Conservation (phyloP, 257 asterid genomes). For the Capsicum pubescens region DNA sequence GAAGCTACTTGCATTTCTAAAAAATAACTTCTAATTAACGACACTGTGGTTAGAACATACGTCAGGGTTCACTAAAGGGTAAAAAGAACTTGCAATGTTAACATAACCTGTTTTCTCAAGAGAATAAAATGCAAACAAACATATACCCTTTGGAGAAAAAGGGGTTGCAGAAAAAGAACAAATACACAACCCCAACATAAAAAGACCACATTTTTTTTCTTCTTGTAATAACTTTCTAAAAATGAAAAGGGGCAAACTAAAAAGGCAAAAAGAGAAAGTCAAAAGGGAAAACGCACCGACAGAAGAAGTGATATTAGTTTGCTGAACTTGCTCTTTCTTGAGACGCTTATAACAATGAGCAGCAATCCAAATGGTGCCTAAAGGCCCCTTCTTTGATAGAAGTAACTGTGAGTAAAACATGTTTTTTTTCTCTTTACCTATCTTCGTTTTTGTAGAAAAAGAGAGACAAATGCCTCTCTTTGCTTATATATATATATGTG, state of each 20-base stretch:
- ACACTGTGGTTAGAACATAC: not conserved
- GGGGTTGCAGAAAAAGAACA: not conserved
- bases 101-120: not conserved
- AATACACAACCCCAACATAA: not conserved
- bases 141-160: not conserved
- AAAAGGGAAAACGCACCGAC: conserved; percentile 62
- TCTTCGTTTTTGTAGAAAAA: conserved; percentile 22
- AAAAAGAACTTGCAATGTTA: not conserved
- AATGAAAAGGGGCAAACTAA: not conserved
- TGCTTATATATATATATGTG: not conserved
- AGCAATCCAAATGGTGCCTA: conserved; percentile 89
- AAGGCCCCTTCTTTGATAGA: conserved; percentile 76
- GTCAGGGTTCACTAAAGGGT: not conserved
- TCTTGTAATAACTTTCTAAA: conserved; percentile 7
- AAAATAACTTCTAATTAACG: not conserved
- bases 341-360: conserved; percentile 80
- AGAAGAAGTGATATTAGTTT: conserved; percentile 67
- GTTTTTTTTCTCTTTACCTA: conserved; percentile 12
- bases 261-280: not conserved
- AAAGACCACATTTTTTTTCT: not conserved
- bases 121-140: not conserved
- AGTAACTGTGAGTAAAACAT: conserved; percentile 81
- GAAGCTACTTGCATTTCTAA: too few relatives aligned
- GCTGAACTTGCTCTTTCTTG: conserved; percentile 59
- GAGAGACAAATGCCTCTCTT: conserved; percentile 14